Conservation (phyloP, 768 basidiomycete genomes). For the Panaeolus papilionaceus region DNA sequence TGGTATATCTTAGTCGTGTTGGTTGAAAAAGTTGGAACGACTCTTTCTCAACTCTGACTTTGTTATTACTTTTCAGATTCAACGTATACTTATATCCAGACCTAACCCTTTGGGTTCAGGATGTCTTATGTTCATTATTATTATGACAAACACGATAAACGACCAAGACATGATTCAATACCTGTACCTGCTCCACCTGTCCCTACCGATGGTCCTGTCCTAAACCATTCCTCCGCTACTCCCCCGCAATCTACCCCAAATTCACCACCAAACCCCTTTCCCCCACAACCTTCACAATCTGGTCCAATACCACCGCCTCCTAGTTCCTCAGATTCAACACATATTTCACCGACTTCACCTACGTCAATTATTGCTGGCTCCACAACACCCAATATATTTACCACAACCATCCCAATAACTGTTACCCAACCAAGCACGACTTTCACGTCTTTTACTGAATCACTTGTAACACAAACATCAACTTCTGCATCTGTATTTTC, state of each 20-base stretch:
- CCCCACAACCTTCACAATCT: constrained; percentile 9
- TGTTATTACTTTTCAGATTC: constrained; percentile 13
- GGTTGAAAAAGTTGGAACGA: constrained; percentile 31
- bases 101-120: constrained; percentile 23
- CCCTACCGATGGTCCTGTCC: constrained; percentile 2
- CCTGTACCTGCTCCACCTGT: constrained; percentile 2
- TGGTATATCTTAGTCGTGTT: constrained; percentile 29
- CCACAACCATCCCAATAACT: constrained; percentile 44
- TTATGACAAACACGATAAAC: constrained; percentile 16
- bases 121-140: constrained; percentile 21
- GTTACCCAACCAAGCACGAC: constrained; percentile 47
- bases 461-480: constrained; percentile 35
- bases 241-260: constrained; percentile 13
- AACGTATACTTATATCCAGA: constrained; percentile 25
- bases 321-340: not conserved
- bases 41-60: constrained; percentile 14
- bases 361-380: constrained; percentile 19
- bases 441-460: constrained; percentile 46
- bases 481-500: constrained; percentile 28
- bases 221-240: constrained; percentile 14
- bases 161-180: not conserved
- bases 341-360: constrained; percentile 15
- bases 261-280: constrained; percentile 13
- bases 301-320: constrained; percentile 15
- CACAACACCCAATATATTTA: constrained; percentile 29